Conservation (phyloP, 2,329 filamentous ascomycete genomes). For the Alternaria brassicae region DNA sequence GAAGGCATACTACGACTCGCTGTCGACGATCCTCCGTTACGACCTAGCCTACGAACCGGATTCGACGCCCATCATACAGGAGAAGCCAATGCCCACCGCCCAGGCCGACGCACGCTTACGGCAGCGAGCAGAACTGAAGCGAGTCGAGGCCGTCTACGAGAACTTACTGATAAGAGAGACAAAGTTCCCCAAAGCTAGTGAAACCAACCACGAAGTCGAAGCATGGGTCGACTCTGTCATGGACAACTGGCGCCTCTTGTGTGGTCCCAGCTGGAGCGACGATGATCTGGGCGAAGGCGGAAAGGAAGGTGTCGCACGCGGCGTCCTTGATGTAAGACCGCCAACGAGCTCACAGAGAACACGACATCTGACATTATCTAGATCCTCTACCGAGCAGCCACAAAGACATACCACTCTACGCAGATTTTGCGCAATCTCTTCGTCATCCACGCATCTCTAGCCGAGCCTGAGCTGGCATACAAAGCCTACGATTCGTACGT, state of each 20-base stretch:
- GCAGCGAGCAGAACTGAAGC: slow-evolving; percentile 78
- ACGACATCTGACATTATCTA: slow-evolving; percentile 44
- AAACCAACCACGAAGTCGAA: slow-evolving; percentile 81
- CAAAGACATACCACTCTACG: slow-evolving; percentile 95
- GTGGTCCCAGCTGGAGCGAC: slow-evolving; percentile 80
- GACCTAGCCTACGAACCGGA: slow-evolving; percentile 66
- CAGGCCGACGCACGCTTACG: slow-evolving; percentile 44
- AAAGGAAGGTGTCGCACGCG: slow-evolving; percentile 74
- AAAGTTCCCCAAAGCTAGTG: slow-evolving; percentile 82
- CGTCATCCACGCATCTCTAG: slow-evolving; percentile 82
- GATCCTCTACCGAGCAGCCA: slow-evolving; percentile 86
- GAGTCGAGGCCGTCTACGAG: slow-evolving; percentile 81
- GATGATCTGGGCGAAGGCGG: slow-evolving; percentile 82
- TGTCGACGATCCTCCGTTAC: slow-evolving; percentile 77
- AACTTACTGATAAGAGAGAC: slow-evolving; percentile 78
- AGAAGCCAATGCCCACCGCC: slow-evolving; percentile 31
- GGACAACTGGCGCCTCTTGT: slow-evolving; percentile 83
- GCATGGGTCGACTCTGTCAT: slow-evolving; percentile 80
- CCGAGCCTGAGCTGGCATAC: slow-evolving; percentile 90
- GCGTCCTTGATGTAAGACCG: slow-evolving; percentile 70
- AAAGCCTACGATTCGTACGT: slow-evolving; percentile 92
- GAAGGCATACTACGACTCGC: slow-evolving; percentile 81
- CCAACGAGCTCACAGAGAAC: too few relatives aligned
- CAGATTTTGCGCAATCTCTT: slow-evolving; percentile 86
- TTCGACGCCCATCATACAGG: slow-evolving; percentile 36